Conservation (phyloP, 179 eudicot genomes). For the Spinacia oleracea region DNA sequence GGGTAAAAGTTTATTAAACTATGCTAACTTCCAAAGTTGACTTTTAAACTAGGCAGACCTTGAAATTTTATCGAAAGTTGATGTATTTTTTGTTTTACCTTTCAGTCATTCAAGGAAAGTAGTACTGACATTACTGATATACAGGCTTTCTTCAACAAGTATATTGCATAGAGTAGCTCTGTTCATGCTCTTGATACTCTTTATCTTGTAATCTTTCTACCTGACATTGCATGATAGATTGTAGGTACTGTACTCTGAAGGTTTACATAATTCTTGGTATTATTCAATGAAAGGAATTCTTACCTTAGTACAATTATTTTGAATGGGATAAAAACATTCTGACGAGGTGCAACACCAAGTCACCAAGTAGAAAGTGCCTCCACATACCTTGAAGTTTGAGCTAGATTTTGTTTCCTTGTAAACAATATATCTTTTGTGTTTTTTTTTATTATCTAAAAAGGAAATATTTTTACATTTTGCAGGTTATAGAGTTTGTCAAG, state of each 20-base stretch:
- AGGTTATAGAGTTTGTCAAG: constrained; percentile 81
- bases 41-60: too few species aligned
- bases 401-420: background rate
- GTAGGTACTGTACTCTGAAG: background rate
- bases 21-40: too few species aligned
- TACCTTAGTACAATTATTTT: background rate
- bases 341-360: background rate
- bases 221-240: background rate
- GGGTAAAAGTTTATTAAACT: background rate
- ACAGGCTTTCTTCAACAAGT: too few species aligned
- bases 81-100: too few species aligned
- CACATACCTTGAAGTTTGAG: background rate
- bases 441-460: background rate
- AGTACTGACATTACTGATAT: too few species aligned
- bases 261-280: background rate
- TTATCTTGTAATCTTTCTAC: background rate
- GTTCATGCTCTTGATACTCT: background rate
- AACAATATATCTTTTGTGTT: background rate
- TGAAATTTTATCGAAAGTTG: too few species aligned
- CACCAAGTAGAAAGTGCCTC: background rate
- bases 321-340: background rate
- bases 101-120: background rate
- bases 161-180: background rate
- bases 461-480: constrained; percentile 19
- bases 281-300: background rate